These are phyloP conservation scores for Lantana camara DNA, from an alignment of 257 asterid genomes.

Conservation along the genomic window DNA sequence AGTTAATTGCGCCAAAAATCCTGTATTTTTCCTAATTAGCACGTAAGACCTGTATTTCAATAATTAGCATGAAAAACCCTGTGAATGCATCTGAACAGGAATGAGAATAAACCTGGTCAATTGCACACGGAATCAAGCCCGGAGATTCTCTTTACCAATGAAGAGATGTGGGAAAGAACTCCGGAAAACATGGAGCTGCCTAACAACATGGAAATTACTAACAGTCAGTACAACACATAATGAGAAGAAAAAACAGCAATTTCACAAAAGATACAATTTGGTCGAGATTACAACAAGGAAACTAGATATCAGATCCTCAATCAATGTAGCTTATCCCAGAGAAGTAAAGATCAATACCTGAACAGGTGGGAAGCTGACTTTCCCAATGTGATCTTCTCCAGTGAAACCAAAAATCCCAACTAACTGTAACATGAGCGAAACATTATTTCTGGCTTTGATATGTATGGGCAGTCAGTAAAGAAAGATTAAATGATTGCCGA, in stretches of 20 bases:
- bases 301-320: constrained; percentile 12
- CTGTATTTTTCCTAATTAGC: no score
- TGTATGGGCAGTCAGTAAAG: neutral
- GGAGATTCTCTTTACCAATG: constrained; percentile 65
- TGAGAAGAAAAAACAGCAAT: neutral
- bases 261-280: neutral
- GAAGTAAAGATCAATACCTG: constrained; percentile 56
- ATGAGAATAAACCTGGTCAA: constrained; percentile 75
- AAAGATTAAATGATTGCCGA: neutral
- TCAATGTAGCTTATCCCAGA: neutral
- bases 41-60: no score
- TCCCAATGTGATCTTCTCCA: constrained; percentile 97
- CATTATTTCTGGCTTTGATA: constrained; percentile 23
- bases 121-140: constrained; percentile 97
- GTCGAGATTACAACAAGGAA: neutral
- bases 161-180: constrained; percentile 94
- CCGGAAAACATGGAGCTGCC: constrained; percentile 97
- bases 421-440: constrained; percentile 46
- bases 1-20: no score
- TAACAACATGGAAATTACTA: constrained; percentile 31
- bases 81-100: constrained; percentile 11
- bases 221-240: constrained; percentile 16
- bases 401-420: constrained; percentile 91
- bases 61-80: no score
- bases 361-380: constrained; percentile 87